Conservation (phyloP, 78 protist species). For the Emiliania huxleyi region DNA sequence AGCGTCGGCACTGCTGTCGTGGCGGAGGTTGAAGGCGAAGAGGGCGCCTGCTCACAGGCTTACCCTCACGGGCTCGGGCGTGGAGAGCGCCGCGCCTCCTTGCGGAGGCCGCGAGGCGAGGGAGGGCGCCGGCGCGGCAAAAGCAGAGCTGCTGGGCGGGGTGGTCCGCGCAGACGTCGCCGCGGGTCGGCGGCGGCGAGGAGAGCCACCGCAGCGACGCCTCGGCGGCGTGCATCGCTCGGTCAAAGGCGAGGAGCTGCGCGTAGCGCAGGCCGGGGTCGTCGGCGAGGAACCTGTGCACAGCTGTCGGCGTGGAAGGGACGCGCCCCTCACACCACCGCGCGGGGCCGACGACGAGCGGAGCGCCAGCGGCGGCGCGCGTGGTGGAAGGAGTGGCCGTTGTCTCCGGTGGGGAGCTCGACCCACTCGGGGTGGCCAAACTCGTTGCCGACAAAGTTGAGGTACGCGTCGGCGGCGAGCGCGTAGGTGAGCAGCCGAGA, state of each 20-base stretch:
- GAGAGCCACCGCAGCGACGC: background rate
- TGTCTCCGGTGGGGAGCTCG: constrained; percentile 94
- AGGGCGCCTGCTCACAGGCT: too few relatives aligned
- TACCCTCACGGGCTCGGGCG: too few relatives aligned
- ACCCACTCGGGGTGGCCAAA: constrained; percentile 99
- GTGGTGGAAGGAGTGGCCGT: constrained; percentile 48
- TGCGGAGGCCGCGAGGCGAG: too few relatives aligned
- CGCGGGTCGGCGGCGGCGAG: background rate
- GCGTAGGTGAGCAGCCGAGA: constrained; percentile 72
- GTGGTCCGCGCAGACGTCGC: background rate
- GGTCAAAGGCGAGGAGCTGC: constrained; percentile 46
- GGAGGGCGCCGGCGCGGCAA: too few relatives aligned
- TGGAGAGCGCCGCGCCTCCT: too few relatives aligned
- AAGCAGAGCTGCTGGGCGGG: constrained; percentile 33
- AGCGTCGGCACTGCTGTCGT: background rate
- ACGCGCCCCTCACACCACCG: too few relatives aligned
- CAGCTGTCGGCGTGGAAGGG: too few relatives aligned
- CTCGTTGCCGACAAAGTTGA: constrained; percentile 96
- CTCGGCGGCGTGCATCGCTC: background rate
- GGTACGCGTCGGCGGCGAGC: constrained; percentile 93
- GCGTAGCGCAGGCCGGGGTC: constrained; percentile 37
- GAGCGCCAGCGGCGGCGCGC: constrained; percentile 68
- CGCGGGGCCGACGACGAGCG: too few relatives aligned
- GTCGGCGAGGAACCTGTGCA: too few relatives aligned
- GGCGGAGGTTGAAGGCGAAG: constrained; percentile 62